Evolutionary conservation across 176 grass and related monocot genomes (phyloP).

Genomic region (Luzula sylvatica): DNA sequence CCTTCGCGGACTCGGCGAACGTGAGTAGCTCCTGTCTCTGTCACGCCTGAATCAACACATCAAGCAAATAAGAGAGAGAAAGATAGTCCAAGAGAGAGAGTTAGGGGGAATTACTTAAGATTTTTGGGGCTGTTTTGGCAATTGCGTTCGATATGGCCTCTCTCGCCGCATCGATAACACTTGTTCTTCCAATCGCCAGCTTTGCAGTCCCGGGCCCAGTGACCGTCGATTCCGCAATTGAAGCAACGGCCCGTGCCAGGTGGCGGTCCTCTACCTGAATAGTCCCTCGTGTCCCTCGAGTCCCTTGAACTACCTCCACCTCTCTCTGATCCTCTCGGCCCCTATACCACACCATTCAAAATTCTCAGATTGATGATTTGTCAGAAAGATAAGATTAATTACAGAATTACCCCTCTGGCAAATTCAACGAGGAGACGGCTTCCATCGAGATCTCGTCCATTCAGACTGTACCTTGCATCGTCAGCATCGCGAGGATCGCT

Average conservation of each 20-base stretch:
- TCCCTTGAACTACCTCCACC: constrained; percentile 67
- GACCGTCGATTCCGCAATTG: constrained; percentile 94
- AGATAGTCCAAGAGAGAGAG: background rate
- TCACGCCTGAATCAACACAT: constrained; percentile 5
- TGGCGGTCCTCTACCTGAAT: constrained; percentile 69
- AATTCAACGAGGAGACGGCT: constrained; percentile 84
- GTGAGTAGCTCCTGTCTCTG: constrained; percentile 63
- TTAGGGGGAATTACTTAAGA: constrained; percentile 36
- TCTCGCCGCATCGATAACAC: constrained; percentile 94
- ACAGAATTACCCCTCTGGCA: constrained; percentile 71
- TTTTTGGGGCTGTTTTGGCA: constrained; percentile 95
- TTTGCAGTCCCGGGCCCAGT: constrained; percentile 95
- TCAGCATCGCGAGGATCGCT: constrained; percentile 90
- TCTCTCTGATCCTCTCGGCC: constrained; percentile 34
- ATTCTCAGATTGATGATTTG: background rate
- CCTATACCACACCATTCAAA: too few species aligned
- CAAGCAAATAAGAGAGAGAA: too few species aligned
- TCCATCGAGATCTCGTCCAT: constrained; percentile 93
- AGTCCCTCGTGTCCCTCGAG: constrained; percentile 21
- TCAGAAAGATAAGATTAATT: background rate
- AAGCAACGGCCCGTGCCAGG: constrained; percentile 93
- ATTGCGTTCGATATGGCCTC: constrained; percentile 93
- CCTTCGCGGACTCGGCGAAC: constrained; percentile 59
- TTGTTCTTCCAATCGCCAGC: constrained; percentile 99
- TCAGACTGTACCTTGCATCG: constrained; percentile 75